Conservation (phyloP, 495 filamentous ascomycete species). For the Parathielavia appendiculata region DNA sequence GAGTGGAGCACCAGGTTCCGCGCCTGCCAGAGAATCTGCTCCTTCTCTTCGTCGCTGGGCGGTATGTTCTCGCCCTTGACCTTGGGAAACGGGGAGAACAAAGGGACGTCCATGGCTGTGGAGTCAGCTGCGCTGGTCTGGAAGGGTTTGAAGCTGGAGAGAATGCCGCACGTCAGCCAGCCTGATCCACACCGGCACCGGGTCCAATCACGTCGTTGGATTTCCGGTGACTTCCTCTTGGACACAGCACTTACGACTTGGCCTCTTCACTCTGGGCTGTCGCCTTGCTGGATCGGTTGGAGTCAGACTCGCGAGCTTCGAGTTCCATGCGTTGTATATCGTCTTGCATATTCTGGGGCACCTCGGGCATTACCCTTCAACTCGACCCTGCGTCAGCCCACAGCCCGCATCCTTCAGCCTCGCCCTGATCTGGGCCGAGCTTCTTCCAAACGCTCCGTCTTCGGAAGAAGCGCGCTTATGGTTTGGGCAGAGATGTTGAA, state of each 20-base stretch:
- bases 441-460: slow-evolving; percentile 17
- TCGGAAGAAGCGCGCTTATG: slow-evolving; percentile 5
- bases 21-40: slow-evolving; percentile 76
- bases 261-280: slow-evolving; percentile 21
- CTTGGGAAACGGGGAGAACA: slow-evolving; percentile 88
- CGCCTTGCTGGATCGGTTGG: slow-evolving; percentile 35
- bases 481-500: slow-evolving; percentile 8
- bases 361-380: slow-evolving; percentile 54
- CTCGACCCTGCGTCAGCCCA: slow-evolving; percentile 22
- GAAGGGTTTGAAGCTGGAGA: slow-evolving; percentile 45
- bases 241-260: slow-evolving; percentile 26
- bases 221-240: not conserved
- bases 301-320: slow-evolving; percentile 54
- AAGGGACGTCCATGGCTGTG: slow-evolving; percentile 55
- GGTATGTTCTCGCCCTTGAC: slow-evolving; percentile 85
- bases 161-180: slow-evolving; percentile 22
- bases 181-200: slow-evolving; percentile 17
- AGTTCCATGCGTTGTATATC: slow-evolving; percentile 85
- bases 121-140: slow-evolving; percentile 26
- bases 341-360: slow-evolving; percentile 77
- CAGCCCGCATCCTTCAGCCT: slow-evolving; percentile 20
- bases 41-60: slow-evolving; percentile 89
- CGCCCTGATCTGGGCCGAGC: slow-evolving; percentile 8
- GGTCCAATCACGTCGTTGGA: slow-evolving; percentile 14
- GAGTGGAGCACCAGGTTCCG: slow-evolving; percentile 81